These are phyloP conservation scores for Colletotrichum sp. DNA, from an alignment of 2,329 filamentous ascomycete species.

Conservation along the genomic window DNA sequence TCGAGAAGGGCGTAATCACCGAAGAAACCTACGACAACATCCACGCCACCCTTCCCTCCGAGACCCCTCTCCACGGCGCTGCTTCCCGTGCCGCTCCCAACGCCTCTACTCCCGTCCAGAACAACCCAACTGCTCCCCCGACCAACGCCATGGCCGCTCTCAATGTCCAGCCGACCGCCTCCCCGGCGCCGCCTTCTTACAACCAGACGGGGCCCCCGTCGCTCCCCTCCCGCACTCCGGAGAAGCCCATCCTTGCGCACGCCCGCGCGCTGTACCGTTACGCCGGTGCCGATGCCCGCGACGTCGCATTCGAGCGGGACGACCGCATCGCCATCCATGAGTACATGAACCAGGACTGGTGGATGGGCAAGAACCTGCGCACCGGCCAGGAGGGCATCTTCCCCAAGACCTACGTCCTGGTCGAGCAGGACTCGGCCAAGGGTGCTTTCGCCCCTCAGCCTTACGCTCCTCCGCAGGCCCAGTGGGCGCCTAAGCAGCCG, in stretches of 20 bases:
- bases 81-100: conserved; percentile 42
- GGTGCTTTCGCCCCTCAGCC: conserved; percentile 19
- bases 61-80: conserved; percentile 63
- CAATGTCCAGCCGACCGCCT: conserved; percentile 33
- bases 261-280: conserved; percentile 88
- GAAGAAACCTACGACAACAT: conserved; percentile 78
- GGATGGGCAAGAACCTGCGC: conserved; percentile 85
- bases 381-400: conserved; percentile 92
- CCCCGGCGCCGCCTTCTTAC: conserved; percentile 56
- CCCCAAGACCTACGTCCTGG: conserved; percentile 85
- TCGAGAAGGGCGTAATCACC: conserved; percentile 81
- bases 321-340: conserved; percentile 83
- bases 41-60: conserved; percentile 74
- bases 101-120: conserved; percentile 33
- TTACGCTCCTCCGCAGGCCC: conserved; percentile 25
- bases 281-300: conserved; percentile 77
- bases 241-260: conserved; percentile 68
- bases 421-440: conserved; percentile 64
- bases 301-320: conserved; percentile 80
- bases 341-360: conserved; percentile 98
- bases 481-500: conserved; percentile 25
- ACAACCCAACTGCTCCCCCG: conserved; percentile 31
- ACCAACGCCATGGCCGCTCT: conserved; percentile 48
- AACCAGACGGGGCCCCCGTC: conserved; percentile 48
- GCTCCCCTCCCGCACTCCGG: conserved; percentile 42